These are phyloP conservation scores for Luvunga scandens DNA, from an alignment of 345 rosid genomes.

Conservation along the genomic window DNA sequence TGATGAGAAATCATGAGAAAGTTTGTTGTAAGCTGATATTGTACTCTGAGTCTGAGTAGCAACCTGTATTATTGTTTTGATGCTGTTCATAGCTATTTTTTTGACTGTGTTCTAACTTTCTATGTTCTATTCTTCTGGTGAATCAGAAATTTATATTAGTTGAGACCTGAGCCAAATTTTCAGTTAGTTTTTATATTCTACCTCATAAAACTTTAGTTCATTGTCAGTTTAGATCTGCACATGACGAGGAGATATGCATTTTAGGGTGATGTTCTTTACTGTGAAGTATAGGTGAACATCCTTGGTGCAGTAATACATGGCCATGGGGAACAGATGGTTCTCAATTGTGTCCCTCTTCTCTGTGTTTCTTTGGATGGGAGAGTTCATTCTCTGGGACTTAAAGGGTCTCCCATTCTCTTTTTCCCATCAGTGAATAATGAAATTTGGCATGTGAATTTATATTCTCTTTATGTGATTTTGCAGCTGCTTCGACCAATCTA, in stretches of 20 bases:
- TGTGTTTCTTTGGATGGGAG: not conserved
- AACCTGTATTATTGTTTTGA: not conserved
- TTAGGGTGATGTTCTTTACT: not conserved
- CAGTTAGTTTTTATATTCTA: not conserved
- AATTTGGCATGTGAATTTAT: not conserved
- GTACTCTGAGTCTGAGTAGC: not conserved
- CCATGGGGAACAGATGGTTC: not conserved
- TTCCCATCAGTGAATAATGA: not conserved
- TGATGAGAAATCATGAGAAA: conserved; percentile 10
- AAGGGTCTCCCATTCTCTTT: not conserved
- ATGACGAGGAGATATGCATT: not conserved
- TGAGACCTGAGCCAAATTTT: not conserved
- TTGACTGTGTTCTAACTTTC: not conserved
- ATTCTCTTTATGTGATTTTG: conserved; percentile 21
- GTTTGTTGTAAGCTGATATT: not conserved
- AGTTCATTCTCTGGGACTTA: not conserved
- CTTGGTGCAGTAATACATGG: not conserved
- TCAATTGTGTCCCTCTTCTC: not conserved
- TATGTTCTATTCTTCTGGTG: not conserved
- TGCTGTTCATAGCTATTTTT: not conserved
- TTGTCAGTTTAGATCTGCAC: not conserved
- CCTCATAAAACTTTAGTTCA: not conserved
- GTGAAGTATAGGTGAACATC: not conserved
- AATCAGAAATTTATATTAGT: conserved; percentile 10
- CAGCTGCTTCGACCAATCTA: conserved; percentile 99